phyloP scores from a whole-genome alignment of 352 stramenopile genomes.

The Detonula confervacea region DNA sequence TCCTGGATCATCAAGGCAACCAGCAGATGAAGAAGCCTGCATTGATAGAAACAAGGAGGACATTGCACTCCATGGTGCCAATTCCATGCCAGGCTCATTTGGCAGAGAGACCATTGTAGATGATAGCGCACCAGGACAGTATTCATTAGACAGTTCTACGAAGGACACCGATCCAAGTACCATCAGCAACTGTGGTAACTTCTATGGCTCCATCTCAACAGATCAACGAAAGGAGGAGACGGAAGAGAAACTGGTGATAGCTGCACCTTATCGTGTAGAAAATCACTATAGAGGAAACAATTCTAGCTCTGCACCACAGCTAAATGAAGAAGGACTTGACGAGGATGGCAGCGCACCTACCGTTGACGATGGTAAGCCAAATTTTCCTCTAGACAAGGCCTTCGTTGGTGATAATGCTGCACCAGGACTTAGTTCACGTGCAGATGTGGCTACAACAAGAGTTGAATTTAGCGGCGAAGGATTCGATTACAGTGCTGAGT shows the following conservation, averaged over 20 bases:
- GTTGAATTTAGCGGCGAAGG: not conserved
- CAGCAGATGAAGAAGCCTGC: too few relatives aligned
- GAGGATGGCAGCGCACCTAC: not conserved
- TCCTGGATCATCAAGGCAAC: too few relatives aligned
- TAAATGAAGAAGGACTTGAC: not conserved
- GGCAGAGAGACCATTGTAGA: too few relatives aligned
- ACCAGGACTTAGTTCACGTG: not conserved
- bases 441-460: not conserved
- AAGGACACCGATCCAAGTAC: not conserved
- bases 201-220: not conserved
- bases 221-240: not conserved
- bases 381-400: not conserved
- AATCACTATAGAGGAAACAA: not conserved
- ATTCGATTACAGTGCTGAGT: not conserved
- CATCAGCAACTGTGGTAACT: too few relatives aligned
- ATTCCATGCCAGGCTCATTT: too few relatives aligned
- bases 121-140: too few relatives aligned
- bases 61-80: too few relatives aligned
- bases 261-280: not conserved
- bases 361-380: constrained; percentile 9
- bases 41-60: too few relatives aligned
- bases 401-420: not conserved
- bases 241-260: not conserved
- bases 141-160: not conserved
- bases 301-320: not conserved